Evolutionary conservation across 2,329 filamentous ascomycete species (phyloP).

Genomic region (Alternaria brassicae): DNA sequence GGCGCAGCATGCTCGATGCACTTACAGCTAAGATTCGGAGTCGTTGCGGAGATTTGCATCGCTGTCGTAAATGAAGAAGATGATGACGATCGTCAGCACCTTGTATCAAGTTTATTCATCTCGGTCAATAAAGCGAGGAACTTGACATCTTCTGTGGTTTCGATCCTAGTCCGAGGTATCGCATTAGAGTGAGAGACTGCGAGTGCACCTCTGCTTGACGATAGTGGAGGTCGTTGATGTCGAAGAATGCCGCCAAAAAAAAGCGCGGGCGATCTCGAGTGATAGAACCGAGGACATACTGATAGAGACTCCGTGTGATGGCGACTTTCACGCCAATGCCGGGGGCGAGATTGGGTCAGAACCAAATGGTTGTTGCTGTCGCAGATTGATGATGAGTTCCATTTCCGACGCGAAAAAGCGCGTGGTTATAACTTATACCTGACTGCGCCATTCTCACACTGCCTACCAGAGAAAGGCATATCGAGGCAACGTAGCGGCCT

Average conservation of each 20-base stretch:
- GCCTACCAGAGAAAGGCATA: not conserved
- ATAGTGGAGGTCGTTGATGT: not conserved
- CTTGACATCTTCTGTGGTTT: slow-evolving; percentile 7
- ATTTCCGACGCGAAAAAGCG: not conserved
- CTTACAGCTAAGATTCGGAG: not conserved
- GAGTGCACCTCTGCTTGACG: not conserved
- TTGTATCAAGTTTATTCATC: not conserved
- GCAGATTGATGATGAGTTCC: not conserved
- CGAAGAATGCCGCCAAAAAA: not conserved
- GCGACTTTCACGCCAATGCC: not conserved
- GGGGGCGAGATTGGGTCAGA: too few relatives aligned
- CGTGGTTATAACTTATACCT: not conserved
- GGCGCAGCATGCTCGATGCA: not conserved
- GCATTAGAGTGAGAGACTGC: not conserved
- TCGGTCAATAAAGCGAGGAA: slow-evolving; percentile 4
- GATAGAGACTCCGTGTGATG: not conserved
- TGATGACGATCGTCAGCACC: slow-evolving; percentile 2
- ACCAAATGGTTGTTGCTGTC: not conserved
- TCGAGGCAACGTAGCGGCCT: slow-evolving; percentile 2
- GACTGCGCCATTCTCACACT: not conserved
- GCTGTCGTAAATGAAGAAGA: slow-evolving; percentile 3
- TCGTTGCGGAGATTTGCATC: not conserved
- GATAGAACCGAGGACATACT: not conserved
- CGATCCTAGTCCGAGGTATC: not conserved
- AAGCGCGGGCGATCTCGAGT: not conserved